Evolutionary conservation across 768 basidiomycete species (phyloP).

Genomic region (Russula olivacea): DNA sequence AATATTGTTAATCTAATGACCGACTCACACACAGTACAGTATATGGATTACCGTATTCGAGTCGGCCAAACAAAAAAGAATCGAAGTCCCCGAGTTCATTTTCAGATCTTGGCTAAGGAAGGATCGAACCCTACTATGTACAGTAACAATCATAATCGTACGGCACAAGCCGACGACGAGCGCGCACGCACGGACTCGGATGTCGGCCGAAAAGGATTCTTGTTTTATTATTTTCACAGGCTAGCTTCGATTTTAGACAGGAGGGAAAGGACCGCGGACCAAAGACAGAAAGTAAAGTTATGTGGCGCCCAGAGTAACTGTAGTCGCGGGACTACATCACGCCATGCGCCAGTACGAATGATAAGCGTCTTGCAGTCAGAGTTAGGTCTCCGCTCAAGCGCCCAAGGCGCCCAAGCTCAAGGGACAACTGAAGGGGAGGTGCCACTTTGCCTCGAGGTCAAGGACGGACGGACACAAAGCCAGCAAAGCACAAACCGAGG

Average conservation of each 20-base stretch:
- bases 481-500: not conserved
- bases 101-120: not conserved
- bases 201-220: not conserved
- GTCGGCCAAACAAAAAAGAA: not conserved
- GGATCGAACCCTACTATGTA: not conserved
- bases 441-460: not conserved
- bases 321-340: not conserved
- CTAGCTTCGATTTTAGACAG: not conserved
- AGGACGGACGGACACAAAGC: too few relatives aligned
- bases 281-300: not conserved
- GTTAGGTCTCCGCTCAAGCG: not conserved
- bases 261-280: not conserved
- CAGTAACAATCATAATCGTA: not conserved
- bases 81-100: not conserved
- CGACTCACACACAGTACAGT: not conserved
- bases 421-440: too few relatives aligned
- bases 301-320: not conserved
- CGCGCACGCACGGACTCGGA: not conserved
- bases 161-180: not conserved
- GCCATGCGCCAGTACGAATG: not conserved
- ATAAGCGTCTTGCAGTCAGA: not conserved
- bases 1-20: not conserved
- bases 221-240: not conserved
- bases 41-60: not conserved
- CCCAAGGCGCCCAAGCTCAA: not conserved